Base-by-base conservation (phyloP, 208 protist species). In the Lotmaria passim region DNA sequence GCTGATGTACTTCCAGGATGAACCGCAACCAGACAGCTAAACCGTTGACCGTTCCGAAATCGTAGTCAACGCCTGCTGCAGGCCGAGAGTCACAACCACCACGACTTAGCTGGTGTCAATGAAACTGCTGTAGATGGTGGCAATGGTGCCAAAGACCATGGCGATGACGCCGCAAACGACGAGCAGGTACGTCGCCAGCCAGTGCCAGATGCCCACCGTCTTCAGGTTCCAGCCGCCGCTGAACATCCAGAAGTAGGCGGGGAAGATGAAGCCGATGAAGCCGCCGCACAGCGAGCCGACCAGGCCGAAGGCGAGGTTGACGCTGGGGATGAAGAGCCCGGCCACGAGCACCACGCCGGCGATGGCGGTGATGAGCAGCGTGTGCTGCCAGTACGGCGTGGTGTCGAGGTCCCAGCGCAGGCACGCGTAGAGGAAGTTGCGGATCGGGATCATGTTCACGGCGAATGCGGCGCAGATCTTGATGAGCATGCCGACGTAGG, bases 221-320 rank as follows among this genome's bases (percentile, higher is more conserved):
- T 73, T 23, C 47, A 77, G 39, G 1, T 68, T 81, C 81, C 82
- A 93, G 34, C 77, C 52, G 33, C 85, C 88, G 33, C 73, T 78
- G 77, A 85, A 88, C 75, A 93, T 75, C 53, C 66, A 86, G 43
- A 93, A 89, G 14, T 83, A 50, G 31, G 87, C 82, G 7, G 90
- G 90, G 66, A 91, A 88, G 15, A 93, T 73, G 70, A 92, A 95
- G 50, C 74, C 78, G 10, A 93, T 73, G 68, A 87, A 89, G 12
- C 85, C 82, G 21, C 85, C 86, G 69, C 73, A 87, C 19, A 93
- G 59, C 1, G 75, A 82, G 53, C 90, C 90, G 31, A 92, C 74
- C 17, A 95, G 51, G 11, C 75, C 79, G 47, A 94, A 93, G 14
- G 89, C 85, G 8, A 90, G 56, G 47, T 84, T 86, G 26, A 94